Evolutionary conservation across 495 filamentous ascomycete species (phyloP).

Genomic region (Podospora appendiculata): DNA sequence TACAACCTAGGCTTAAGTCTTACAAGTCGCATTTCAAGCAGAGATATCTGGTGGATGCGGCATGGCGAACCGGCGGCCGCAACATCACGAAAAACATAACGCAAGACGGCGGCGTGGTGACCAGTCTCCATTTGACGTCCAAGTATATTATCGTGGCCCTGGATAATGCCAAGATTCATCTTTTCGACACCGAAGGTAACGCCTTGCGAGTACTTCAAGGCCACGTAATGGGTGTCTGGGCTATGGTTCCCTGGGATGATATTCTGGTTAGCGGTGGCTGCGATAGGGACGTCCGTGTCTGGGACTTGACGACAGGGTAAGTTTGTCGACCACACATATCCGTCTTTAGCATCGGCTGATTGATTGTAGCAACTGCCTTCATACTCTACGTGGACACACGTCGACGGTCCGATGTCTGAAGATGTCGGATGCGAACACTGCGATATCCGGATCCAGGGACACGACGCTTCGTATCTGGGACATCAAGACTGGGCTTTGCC

Average conservation of each 20-base stretch:
- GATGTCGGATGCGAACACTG: conserved; percentile 89
- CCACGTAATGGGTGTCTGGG: conserved; percentile 99
- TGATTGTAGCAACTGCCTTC: conserved; percentile 51
- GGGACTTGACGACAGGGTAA: conserved; percentile 95
- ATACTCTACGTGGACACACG: conserved; percentile 86
- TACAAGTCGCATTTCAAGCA: conserved; percentile 98
- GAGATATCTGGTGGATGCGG: conserved; percentile 91
- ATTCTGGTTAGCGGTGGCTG: conserved; percentile 93
- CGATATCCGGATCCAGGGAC: conserved; percentile 92
- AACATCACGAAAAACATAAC: conserved; percentile 77
- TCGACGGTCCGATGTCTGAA: conserved; percentile 95
- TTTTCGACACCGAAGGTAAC: conserved; percentile 87
- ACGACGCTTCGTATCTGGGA: conserved; percentile 96
- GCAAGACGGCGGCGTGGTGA: conserved; percentile 93
- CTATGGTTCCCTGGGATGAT: conserved; percentile 98
- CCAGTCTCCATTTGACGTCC: conserved; percentile 84
- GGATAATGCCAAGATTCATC: conserved; percentile 97
- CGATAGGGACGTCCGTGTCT: conserved; percentile 92
- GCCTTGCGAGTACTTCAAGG: conserved; percentile 84
- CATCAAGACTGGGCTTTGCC: conserved; percentile 75
- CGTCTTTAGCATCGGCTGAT: conserved; percentile 10
- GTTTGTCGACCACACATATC: conserved; percentile 11
- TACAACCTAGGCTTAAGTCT: conserved; percentile 45
- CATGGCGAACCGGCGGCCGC: conserved; percentile 84
- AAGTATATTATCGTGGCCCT: conserved; percentile 97